Evolutionary conservation across 2,329 filamentous ascomycete species (phyloP).

Genomic region (Elsinoe perseae): DNA sequence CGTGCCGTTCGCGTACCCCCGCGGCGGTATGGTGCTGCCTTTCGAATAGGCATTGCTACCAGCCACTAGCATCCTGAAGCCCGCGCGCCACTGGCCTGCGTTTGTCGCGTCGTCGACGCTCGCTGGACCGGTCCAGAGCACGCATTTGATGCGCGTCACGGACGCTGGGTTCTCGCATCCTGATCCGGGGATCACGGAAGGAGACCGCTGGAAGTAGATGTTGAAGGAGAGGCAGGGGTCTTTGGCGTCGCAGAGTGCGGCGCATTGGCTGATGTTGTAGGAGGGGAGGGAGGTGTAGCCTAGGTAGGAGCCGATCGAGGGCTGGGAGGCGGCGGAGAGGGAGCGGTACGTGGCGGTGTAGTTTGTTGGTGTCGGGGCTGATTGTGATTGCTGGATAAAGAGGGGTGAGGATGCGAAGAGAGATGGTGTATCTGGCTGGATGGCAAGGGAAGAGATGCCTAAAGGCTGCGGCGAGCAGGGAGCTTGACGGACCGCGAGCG

Average conservation of each 20-base stretch:
- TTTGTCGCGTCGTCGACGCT: slow-evolving; percentile 22
- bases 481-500: background rate
- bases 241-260: slow-evolving; percentile 17
- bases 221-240: slow-evolving; percentile 20
- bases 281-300: slow-evolving; percentile 16
- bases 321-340: background rate
- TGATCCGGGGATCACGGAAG: slow-evolving; percentile 17
- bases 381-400: too few species aligned
- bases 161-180: slow-evolving; percentile 15
- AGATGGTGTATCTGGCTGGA: background rate
- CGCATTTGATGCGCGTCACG: slow-evolving; percentile 12
- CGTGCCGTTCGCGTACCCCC: too few species aligned
- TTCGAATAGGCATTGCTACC: too few species aligned
- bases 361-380: background rate
- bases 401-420: background rate
- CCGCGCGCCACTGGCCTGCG: slow-evolving; percentile 22
- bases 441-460: background rate
- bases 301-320: slow-evolving; percentile 15
- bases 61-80: slow-evolving; percentile 18
- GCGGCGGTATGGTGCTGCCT: too few species aligned
- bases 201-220: slow-evolving; percentile 22
- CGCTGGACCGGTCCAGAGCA: slow-evolving; percentile 10
- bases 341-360: background rate
- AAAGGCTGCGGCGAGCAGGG: background rate
- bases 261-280: slow-evolving; percentile 17